Evolutionary conservation across 352 stramenopile genomes (phyloP).

Genomic region (Globisporangium takayamanum): DNA sequence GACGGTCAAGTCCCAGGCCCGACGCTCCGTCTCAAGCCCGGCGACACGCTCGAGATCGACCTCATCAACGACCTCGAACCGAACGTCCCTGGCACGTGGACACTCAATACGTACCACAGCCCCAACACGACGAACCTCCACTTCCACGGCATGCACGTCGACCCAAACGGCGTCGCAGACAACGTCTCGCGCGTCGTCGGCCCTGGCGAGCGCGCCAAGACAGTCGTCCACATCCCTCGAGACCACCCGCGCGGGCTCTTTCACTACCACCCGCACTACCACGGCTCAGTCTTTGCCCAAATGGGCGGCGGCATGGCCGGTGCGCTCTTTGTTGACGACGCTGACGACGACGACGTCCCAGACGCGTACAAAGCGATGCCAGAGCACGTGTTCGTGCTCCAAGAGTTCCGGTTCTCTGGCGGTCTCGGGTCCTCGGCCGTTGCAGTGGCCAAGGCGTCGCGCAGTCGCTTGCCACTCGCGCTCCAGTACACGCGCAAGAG

Average conservation of each 20-base stretch:
- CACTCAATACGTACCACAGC: conserved; percentile 53
- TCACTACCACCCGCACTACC: conserved; percentile 84
- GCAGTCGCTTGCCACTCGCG: conserved; percentile 38
- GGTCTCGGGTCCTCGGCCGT: conserved; percentile 41
- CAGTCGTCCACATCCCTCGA: conserved; percentile 41
- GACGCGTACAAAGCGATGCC: conserved; percentile 35
- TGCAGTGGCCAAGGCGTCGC: conserved; percentile 38
- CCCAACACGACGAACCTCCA: conserved; percentile 81
- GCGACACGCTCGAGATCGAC: conserved; percentile 55
- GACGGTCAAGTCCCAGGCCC: conserved; percentile 52
- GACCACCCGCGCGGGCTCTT: conserved; percentile 70
- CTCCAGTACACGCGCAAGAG: conserved; percentile 41
- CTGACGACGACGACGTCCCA: conserved; percentile 35
- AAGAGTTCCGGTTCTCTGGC: conserved; percentile 62
- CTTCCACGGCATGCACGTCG: conserved; percentile 79
- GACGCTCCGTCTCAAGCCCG: conserved; percentile 48
- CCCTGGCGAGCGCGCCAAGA: conserved; percentile 45
- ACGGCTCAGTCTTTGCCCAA: conserved; percentile 68
- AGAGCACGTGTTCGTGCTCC: conserved; percentile 44
- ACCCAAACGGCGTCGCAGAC: conserved; percentile 67
- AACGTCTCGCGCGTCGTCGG: conserved; percentile 61
- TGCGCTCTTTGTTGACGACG: conserved; percentile 43
- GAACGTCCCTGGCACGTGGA: conserved; percentile 30
- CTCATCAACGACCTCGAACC: conserved; percentile 49
- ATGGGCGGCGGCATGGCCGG: conserved; percentile 71